phyloP scores from a whole-genome alignment of 495 filamentous ascomycete genomes.

The Tuber microsphaerosporum region DNA sequence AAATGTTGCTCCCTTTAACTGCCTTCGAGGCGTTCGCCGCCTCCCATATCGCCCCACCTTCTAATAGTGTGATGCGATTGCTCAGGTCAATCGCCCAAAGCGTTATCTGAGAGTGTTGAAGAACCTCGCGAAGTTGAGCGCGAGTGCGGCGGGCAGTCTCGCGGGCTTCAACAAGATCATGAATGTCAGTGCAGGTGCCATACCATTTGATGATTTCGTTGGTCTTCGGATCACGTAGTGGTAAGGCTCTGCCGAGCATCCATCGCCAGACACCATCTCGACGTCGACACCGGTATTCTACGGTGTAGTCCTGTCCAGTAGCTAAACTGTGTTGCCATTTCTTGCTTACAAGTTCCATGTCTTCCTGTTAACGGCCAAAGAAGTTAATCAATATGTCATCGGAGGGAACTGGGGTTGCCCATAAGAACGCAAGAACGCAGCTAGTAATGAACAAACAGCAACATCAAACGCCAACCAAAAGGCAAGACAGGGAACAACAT shows the following conservation, averaged over 20 bases:
- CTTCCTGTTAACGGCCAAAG: slow-evolving; percentile 45
- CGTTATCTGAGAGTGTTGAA: slow-evolving; percentile 59
- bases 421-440: not conserved
- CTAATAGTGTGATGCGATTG: slow-evolving; percentile 54
- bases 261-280: slow-evolving; percentile 60
- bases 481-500: not conserved
- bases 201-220: slow-evolving; percentile 66
- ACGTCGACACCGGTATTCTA: slow-evolving; percentile 60
- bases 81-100: slow-evolving; percentile 59
- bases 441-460: not conserved
- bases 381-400: slow-evolving; percentile 10
- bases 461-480: not conserved
- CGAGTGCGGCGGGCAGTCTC: slow-evolving; percentile 54
- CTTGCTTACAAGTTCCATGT: slow-evolving; percentile 48
- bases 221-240: slow-evolving; percentile 54
- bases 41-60: slow-evolving; percentile 45
- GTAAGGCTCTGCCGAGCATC: slow-evolving; percentile 62
- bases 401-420: not conserved
- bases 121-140: slow-evolving; percentile 59
- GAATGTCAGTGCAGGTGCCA: slow-evolving; percentile 63
- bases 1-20: slow-evolving; percentile 54
- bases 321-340: slow-evolving; percentile 54
- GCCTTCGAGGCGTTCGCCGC: slow-evolving; percentile 32
- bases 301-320: slow-evolving; percentile 59
- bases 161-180: slow-evolving; percentile 57